phyloP scores from a whole-genome alignment of 345 rosid genomes.

The Salix viminalis region DNA sequence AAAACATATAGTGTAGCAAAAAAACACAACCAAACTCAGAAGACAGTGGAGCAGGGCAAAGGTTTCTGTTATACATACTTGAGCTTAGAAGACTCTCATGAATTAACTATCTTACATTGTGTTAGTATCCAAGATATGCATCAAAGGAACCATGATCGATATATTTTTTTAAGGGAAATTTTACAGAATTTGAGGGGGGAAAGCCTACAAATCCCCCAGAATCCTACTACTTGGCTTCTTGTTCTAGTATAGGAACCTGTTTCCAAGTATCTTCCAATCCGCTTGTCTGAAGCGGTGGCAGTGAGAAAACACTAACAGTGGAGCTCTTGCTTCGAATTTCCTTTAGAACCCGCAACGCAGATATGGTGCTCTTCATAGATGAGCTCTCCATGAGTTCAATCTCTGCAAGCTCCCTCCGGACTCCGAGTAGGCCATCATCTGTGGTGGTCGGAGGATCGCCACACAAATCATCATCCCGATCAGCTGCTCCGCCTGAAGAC shows the following conservation, averaged over 20 bases:
- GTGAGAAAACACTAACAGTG: conserved; percentile 70
- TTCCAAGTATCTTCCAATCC: conserved; percentile 75
- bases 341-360: conserved; percentile 69
- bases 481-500: conserved; percentile 21
- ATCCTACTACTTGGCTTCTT: conserved; percentile 59
- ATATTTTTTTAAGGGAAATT: neutral
- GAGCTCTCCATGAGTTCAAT: conserved; percentile 61
- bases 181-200: neutral
- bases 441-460: conserved; percentile 32
- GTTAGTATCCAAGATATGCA: conserved; percentile 34
- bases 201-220: neutral
- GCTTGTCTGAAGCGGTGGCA: conserved; percentile 75
- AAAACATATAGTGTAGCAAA: too few species aligned
- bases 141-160: neutral
- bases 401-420: conserved; percentile 57
- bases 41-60: neutral
- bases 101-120: conserved; percentile 29
- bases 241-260: conserved; percentile 67
- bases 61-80: neutral
- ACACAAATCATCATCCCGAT: conserved; percentile 22
- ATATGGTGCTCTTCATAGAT: conserved; percentile 76
- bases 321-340: conserved; percentile 84
- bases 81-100: neutral
- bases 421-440: conserved; percentile 21
- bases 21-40: neutral